Evolutionary conservation across 2,329 filamentous ascomycete species (phyloP), one percentile per base, ranked within the genome.

Genomic region (Westerdykella sp.): DNA sequence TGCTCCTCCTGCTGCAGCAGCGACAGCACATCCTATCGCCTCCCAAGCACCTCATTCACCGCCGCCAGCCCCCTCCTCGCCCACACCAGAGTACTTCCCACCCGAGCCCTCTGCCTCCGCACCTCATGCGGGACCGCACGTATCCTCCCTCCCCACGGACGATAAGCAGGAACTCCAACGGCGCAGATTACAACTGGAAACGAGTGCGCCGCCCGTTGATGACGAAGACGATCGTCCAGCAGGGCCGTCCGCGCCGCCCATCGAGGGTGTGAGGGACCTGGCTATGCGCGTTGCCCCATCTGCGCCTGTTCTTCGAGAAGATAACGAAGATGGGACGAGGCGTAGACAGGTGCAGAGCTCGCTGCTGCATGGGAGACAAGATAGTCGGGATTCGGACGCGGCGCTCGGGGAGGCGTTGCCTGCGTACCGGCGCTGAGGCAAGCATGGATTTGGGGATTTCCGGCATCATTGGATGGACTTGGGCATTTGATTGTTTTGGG

Each of bases 101-200:
- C 48, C 54, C 1, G 54, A 56, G 14, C 56, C 71, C 7, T 58
- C 22, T 34, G 32, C 22, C 46, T 67, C 57, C 44, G 6, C 18
- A 21, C 18, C 18, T 21, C 18, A 21, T 6, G 18, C 4, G 2
- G 25, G 25, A 12, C 25, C 25, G 25, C 25, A 28, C 7, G 25
- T 28, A 28, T 28, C 7, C 25, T 28, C 25, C 4, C 25, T 49
- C 49, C 61, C 69, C 3, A 71, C 67, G 12, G 86, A 93, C 43
- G 90, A 94, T 63, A 93, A 94, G 63, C 81, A 83, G 54, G 87
- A 94, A 60, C 70, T 88, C 6, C 85, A 90, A 40, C 57, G 69
- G 13, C 61, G 63, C 7, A 57, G 67, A 38, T 51, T 73, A 4
- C 57, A 70, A 48, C 52, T 66, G 47, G 67, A 70, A 36, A 58